A percentile compares a stretch with the other conserved stretches of the same genome.
Conservation (phyloP, 768 basidiomycete genomes). For the Imleria badia region DNA sequence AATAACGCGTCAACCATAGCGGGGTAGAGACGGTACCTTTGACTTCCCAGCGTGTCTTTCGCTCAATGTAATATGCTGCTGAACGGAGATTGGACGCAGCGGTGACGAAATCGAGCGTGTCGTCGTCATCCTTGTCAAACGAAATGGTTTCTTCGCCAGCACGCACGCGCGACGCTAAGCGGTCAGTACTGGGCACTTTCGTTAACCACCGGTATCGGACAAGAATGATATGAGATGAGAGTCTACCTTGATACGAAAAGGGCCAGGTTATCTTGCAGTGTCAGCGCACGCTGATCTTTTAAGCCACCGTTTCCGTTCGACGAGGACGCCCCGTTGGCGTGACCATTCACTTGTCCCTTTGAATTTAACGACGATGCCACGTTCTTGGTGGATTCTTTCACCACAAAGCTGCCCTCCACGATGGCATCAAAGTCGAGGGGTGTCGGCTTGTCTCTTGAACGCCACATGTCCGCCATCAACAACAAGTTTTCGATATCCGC, state of each 20-base stretch:
- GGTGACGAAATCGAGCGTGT: conserved; percentile 94
- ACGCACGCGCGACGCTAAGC: conserved; percentile 66
- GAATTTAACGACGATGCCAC: conserved; percentile 11
- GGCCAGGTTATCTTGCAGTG: conserved; percentile 75
- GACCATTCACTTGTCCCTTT: conserved; percentile 29
- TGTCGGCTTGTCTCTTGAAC: conserved; percentile 78
- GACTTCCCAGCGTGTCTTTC: conserved; percentile 93
- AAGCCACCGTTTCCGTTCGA: conserved; percentile 39
- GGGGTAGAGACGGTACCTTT: conserved; percentile 60
- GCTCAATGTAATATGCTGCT: conserved; percentile 82
- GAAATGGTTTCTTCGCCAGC: conserved; percentile 69
- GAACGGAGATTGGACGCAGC: conserved; percentile 93
- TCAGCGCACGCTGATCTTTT: conserved; percentile 80
- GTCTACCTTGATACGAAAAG: conserved; percentile 85
- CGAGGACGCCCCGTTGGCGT: conserved; percentile 16
- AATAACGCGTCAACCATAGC: not conserved
- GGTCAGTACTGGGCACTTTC: conserved; percentile 59
- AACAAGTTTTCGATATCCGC: conserved; percentile 86
- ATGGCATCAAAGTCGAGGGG: conserved; percentile 84
- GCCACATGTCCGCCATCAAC: conserved; percentile 98
- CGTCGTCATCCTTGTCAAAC: conserved; percentile 98
- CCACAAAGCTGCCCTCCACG: conserved; percentile 56
- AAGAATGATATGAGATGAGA: not conserved
- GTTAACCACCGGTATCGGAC: conserved; percentile 7
- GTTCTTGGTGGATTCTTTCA: conserved; percentile 31